A percentile compares a stretch with the other conserved stretches of the same genome.
Evolutionary conservation across 2,329 filamentous ascomycete species (phyloP).

Genomic region (Botryotinia convoluta): DNA sequence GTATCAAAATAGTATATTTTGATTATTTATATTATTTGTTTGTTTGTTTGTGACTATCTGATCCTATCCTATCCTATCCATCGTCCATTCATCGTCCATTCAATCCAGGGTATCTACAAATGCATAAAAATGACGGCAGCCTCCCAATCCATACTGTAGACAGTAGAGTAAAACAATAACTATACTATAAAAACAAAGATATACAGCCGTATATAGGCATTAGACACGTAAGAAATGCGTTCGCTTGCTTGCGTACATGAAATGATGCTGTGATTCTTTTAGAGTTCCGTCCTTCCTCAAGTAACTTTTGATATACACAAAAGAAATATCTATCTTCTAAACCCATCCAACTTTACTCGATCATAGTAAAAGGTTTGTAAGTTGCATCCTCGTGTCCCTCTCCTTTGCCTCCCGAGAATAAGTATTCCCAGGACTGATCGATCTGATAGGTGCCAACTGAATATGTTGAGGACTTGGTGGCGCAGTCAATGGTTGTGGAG

Average conservation of each 20-base stretch:
- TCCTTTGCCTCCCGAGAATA: slow-evolving; percentile 25
- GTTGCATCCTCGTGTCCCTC: slow-evolving; percentile 37
- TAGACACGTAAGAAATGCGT: slow-evolving; percentile 9
- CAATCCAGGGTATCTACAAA: slow-evolving; percentile 16
- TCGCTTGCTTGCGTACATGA: slow-evolving; percentile 3
- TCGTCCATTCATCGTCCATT: slow-evolving; percentile 11
- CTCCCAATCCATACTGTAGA: slow-evolving; percentile 12
- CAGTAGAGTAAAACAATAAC: slow-evolving; percentile 14
- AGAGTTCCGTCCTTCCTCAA: background rate
- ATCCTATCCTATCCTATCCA: slow-evolving; percentile 1
- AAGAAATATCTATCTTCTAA: slow-evolving; percentile 4
- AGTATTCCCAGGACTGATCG: slow-evolving; percentile 23
- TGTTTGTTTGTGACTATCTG: background rate
- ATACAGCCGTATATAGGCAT: background rate
- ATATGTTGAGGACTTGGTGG: slow-evolving; percentile 33
- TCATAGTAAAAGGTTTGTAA: slow-evolving; percentile 33
- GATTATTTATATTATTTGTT: slow-evolving; percentile 8
- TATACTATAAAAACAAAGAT: slow-evolving; percentile 16
- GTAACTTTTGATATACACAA: slow-evolving; percentile 13
- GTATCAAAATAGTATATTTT: background rate
- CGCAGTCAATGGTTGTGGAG: slow-evolving; percentile 30
- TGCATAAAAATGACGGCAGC: slow-evolving; percentile 1
- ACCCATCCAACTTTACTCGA: too few relatives aligned
- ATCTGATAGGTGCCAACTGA: slow-evolving; percentile 35
- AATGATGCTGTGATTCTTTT: slow-evolving; percentile 8